A percentile compares a stretch with the other conserved stretches of the same genome.
Evolutionary conservation across 2,329 filamentous ascomycete species (phyloP).

Genomic region (Colletotrichum destructivum): DNA sequence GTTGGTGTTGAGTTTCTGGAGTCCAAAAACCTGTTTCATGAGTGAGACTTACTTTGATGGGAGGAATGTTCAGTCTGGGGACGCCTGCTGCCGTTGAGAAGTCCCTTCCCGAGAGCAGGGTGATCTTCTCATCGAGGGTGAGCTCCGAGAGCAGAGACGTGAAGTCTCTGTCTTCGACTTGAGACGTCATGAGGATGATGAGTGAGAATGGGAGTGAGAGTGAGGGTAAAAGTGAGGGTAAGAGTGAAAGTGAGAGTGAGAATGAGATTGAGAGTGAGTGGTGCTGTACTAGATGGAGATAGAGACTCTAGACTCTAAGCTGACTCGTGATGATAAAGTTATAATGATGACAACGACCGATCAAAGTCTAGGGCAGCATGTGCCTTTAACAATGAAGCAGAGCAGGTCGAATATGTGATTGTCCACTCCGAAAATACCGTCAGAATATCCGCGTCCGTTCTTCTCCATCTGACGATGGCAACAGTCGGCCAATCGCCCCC

Average conservation of each 20-base stretch:
- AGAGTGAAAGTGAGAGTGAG: no score
- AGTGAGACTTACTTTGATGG: conserved; percentile 23
- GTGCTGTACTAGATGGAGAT: background rate
- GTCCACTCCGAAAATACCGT: background rate
- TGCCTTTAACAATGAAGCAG: background rate
- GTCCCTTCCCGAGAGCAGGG: conserved; percentile 38
- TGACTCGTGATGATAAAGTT: background rate
- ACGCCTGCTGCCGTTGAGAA: conserved; percentile 43
- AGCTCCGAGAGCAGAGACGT: conserved; percentile 28
- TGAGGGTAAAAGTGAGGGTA: no score
- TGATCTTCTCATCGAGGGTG: conserved; percentile 37
- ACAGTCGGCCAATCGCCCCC: conserved; percentile 16
- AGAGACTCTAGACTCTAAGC: no score
- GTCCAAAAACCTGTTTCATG: background rate
- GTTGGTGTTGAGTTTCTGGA: background rate
- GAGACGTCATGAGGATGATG: conserved; percentile 17
- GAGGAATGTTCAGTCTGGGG: conserved; percentile 37
- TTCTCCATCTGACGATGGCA: conserved; percentile 2
- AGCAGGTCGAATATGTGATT: background rate
- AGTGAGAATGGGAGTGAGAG: no score
- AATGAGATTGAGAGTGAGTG: no score
- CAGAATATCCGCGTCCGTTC: no score
- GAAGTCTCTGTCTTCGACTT: conserved; percentile 33
- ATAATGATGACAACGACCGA: background rate
- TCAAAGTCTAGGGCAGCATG: background rate